Conservation (phyloP, 208 protist species). For the Trichomonas tenax region DNA sequence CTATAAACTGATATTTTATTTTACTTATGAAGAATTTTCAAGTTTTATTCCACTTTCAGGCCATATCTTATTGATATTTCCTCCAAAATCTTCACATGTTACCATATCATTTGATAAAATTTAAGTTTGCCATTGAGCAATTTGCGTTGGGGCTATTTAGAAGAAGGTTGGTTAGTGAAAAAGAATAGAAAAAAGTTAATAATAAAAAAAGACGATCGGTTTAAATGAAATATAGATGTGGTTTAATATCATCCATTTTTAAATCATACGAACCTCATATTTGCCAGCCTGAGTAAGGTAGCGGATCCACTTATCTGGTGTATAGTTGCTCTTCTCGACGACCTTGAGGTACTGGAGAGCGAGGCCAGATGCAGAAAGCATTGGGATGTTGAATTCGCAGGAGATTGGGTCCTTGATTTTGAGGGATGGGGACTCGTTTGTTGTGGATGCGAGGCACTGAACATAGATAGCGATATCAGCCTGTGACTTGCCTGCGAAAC, state of each 20-base stretch:
- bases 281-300: constrained; percentile 83
- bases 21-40: neutral
- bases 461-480: neutral
- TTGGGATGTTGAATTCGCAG: constrained; percentile 48
- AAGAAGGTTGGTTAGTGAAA: too few species aligned
- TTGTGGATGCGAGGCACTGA: neutral
- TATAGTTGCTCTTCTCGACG: constrained; percentile 57
- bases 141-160: too few species aligned
- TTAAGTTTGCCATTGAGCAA: too few species aligned
- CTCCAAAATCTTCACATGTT: neutral
- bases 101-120: too few species aligned
- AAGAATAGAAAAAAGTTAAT: neutral
- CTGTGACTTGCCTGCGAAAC: constrained; percentile 59
- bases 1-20: neutral
- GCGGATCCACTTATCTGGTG: constrained; percentile 86
- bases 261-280: constrained; percentile 68
- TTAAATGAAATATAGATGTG: neutral
- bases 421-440: neutral
- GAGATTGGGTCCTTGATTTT: neutral
- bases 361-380: constrained; percentile 82
- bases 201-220: neutral
- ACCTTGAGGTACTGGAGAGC: constrained; percentile 76
- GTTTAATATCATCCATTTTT: neutral
- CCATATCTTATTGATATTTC: neutral
- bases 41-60: neutral